Evolutionary conservation across 441 rosid species (phyloP).

Genomic region (Breynia disticha): DNA sequence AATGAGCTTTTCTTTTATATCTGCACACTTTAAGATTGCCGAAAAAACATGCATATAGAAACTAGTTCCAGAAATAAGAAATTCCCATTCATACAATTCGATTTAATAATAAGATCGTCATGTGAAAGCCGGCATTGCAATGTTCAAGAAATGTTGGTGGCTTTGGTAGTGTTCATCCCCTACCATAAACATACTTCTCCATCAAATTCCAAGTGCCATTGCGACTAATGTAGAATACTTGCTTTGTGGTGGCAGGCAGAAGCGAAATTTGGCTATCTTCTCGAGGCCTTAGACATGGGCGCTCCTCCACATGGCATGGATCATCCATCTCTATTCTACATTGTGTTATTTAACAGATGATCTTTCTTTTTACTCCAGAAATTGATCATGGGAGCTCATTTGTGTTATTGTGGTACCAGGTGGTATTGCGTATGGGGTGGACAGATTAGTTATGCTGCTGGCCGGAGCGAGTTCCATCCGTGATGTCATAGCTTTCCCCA

Average conservation of each 20-base stretch:
- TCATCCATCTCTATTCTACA: neutral
- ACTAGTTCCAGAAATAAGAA: neutral
- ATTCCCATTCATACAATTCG: neutral
- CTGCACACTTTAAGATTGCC: neutral
- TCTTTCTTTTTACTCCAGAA: neutral
- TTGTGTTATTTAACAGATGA: neutral
- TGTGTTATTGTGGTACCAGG: conserved; percentile 30
- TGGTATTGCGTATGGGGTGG: conserved; percentile 85
- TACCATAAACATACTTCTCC: too few relatives aligned
- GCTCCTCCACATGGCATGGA: conserved; percentile 93
- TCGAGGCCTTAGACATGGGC: conserved; percentile 95
- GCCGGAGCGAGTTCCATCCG: conserved; percentile 69
- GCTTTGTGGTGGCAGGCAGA: conserved; percentile 50
- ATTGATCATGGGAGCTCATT: neutral
- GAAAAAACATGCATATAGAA: neutral
- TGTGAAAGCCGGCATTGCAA: neutral
- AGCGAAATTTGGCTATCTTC: conserved; percentile 82
- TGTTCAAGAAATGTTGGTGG: too few relatives aligned
- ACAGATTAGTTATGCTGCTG: conserved; percentile 84
- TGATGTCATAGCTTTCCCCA: conserved; percentile 96
- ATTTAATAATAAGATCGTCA: neutral
- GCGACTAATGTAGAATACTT: neutral
- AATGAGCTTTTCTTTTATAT: neutral
- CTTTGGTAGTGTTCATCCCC: too few relatives aligned
- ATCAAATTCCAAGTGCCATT: too few relatives aligned